Evolutionary conservation across 2,329 filamentous ascomycete species (phyloP).

Genomic region (Teratosphaeria gauchensis): DNA sequence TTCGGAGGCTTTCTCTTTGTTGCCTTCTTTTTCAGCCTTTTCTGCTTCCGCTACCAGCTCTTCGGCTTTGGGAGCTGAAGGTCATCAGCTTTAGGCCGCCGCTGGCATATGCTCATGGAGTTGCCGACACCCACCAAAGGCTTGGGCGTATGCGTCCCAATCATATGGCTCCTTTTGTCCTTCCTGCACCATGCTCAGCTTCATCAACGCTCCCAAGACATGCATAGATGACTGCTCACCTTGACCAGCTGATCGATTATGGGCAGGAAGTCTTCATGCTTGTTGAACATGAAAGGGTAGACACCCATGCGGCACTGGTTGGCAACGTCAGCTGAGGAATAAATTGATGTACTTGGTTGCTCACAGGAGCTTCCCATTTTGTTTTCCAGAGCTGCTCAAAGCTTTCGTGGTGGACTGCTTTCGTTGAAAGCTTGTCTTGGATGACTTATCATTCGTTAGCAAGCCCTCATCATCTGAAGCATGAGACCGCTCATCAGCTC

Average conservation of each 20-base stretch:
- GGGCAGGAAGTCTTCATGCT: conserved; percentile 58
- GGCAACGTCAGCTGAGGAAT: neutral
- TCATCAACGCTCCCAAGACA: neutral
- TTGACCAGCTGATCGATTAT: conserved; percentile 55
- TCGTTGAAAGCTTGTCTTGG: conserved; percentile 34
- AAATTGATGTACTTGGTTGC: conserved; percentile 11
- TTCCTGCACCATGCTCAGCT: conserved; percentile 27
- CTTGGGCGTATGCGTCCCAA: conserved; percentile 53
- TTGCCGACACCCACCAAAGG: conserved; percentile 30
- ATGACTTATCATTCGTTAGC: conserved; percentile 24
- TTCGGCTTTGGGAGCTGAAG: conserved; percentile 46
- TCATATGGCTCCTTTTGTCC: conserved; percentile 55
- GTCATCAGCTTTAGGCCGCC: neutral
- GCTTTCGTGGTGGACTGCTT: conserved; percentile 38
- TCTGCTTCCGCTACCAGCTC: conserved; percentile 46
- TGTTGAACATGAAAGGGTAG: conserved; percentile 58
- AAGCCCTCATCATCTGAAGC: conserved; percentile 18
- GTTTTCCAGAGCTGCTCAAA: conserved; percentile 55
- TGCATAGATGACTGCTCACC: conserved; percentile 22
- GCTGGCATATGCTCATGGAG: neutral
- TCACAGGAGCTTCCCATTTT: conserved; percentile 61
- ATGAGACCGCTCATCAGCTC: neutral
- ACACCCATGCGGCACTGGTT: conserved; percentile 43
- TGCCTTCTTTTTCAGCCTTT: conserved; percentile 38
- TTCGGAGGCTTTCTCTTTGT: conserved; percentile 46